Conservation (phyloP, 768 basidiomycete genomes). For the Pholiota conissans region DNA sequence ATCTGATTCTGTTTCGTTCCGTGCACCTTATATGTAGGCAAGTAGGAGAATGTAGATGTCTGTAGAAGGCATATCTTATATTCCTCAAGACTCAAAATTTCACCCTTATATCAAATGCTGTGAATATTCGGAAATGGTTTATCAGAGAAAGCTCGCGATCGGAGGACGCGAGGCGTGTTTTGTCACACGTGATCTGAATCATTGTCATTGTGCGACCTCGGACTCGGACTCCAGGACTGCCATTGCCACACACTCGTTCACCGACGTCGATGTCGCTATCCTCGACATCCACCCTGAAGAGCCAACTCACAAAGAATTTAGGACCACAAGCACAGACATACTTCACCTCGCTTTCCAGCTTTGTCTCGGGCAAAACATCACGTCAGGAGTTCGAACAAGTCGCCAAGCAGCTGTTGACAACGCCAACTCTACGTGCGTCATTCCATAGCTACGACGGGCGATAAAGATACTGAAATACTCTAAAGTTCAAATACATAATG, state of each 20-base stretch:
- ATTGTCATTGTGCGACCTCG: background rate
- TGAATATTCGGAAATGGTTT: too few species aligned
- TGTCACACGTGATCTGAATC: background rate
- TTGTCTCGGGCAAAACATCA: slow-evolving; percentile 67
- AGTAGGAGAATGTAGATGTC: too few species aligned
- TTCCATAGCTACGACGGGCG: background rate
- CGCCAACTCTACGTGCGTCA: slow-evolving; percentile 45
- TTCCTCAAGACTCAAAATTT: too few species aligned
- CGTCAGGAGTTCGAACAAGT: slow-evolving; percentile 76
- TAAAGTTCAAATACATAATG: slow-evolving; percentile 78
- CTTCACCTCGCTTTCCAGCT: slow-evolving; percentile 63
- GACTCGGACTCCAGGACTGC: too few species aligned
- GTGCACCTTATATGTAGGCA: too few species aligned
- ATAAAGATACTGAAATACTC: slow-evolving; percentile 2
- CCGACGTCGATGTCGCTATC: slow-evolving; percentile 61
- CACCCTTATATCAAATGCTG: too few species aligned
- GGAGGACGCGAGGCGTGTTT: too few species aligned
- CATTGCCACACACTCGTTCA: background rate
- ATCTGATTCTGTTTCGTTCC: too few species aligned
- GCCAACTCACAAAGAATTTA: slow-evolving; percentile 60
- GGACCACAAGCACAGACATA: slow-evolving; percentile 62
- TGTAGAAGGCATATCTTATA: too few species aligned
- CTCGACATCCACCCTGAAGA: slow-evolving; percentile 72
- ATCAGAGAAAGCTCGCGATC: too few species aligned
- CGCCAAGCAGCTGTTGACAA: slow-evolving; percentile 61